Base-by-base conservation (phyloP, 805 yeast genomes). In the Ogataea thermomethanolica region DNA sequence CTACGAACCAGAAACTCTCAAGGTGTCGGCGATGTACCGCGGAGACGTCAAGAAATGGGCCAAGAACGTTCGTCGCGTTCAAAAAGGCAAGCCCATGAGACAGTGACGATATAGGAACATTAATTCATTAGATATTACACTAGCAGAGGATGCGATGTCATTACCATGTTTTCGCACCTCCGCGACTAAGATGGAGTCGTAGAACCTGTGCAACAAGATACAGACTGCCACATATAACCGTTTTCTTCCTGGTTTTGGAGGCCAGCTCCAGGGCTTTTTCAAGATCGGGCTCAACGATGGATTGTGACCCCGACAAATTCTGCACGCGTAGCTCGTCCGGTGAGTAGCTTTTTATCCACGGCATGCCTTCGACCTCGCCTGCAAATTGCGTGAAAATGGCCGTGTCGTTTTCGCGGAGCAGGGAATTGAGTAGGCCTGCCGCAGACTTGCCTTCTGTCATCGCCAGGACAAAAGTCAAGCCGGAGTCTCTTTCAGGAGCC, bases 321-420 rank as follows among this genome's bases (percentile, higher is more conserved):
- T 35, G 38, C 7, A 11, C 39, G 35, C 43, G 44, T 25, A 81
- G 54, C 12, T 58, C 63, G 1, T 42, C 51, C 1, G 67, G 54
- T 4, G 56, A 52, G 46, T 67, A 69, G 1, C 90, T 64, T 29
- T 68, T 54, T 5, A 93, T 79, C 98, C 98, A 93, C 0, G 98
- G 96, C 99, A 93, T 93, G 0, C 87, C 83, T 10, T 82, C 90
- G 0, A 95, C 91, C 2, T 45, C 49, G 1, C 65, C 52, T 2
- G 79, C 74, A 57, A 90, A 93, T 24, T 66, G 56, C 0, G 91
- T 79, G 1, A 81, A 71, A 1, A 82, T 62, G 0, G 90, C 74
- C 2, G 65, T 59, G 52, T 89, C 96, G 0, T 61, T 52, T 6
- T 59, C 57, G 2, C 37, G 29, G 3, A 84, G 56, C 2, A 87